Conservation (phyloP, 495 filamentous ascomycete species). For the Glarea lozoyensis region DNA sequence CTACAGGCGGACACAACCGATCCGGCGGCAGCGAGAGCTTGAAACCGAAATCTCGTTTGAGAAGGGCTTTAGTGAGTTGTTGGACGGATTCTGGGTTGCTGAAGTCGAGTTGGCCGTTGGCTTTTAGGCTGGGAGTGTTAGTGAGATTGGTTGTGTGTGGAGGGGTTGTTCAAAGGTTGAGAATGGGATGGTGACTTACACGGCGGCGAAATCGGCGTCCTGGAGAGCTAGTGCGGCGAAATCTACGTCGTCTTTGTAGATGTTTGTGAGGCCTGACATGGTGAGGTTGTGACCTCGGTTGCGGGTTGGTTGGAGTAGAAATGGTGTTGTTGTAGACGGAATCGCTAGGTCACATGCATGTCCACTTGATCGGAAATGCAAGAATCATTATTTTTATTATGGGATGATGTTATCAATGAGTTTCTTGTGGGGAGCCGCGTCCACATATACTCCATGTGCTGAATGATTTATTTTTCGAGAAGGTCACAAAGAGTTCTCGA, state of each 20-base stretch:
- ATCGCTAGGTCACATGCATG: no score
- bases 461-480: no score
- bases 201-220: slow-evolving; percentile 49
- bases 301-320: no score
- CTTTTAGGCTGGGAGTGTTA: slow-evolving; percentile 34
- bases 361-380: slow-evolving; percentile 13
- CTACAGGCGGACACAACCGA: slow-evolving; percentile 83
- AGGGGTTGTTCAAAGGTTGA: not conserved
- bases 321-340: no score
- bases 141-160: not conserved
- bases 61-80: slow-evolving; percentile 72
- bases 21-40: slow-evolving; percentile 61
- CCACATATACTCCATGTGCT: no score
- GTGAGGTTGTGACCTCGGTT: not conserved
- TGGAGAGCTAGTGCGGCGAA: slow-evolving; percentile 50
- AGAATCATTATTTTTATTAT: no score
- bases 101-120: slow-evolving; percentile 69
- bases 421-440: no score
- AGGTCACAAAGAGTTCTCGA: no score
- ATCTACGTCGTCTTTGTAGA: slow-evolving; percentile 55
- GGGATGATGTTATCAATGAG: no score
- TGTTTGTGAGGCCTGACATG: slow-evolving; percentile 13
- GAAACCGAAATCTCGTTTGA: slow-evolving; percentile 68
- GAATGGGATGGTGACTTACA: slow-evolving; percentile 12
- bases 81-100: slow-evolving; percentile 67